Evolutionary conservation across 2,329 filamentous ascomycete genomes (phyloP), one percentile per base, ranked within the genome.

Genomic region (Ceratocystis harringtonii): DNA sequence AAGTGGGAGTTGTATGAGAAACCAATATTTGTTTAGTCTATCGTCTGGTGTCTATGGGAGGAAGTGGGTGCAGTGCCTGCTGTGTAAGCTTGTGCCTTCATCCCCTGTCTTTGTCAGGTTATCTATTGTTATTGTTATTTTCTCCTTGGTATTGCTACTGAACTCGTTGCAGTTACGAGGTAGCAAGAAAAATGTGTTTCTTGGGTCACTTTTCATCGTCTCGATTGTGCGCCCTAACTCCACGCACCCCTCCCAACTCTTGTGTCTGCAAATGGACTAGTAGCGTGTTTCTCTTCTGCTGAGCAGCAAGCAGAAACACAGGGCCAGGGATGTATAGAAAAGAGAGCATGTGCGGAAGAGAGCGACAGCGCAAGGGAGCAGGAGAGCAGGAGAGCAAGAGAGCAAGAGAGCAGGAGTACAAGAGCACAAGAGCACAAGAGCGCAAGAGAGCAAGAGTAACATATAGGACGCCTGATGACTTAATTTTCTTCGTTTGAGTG

Each of bases 1-100:
- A 58, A 58, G 55, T 58, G 55, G 25, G n/a, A 8, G 3, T n/a
- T 32, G 55, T 58, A 58, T 58, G 55, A 58, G 55, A 58, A 58
- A 4, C 12, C 55, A 58, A 58, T 58, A 58, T 58, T 58, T 32
- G 55, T 30, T 8, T 58, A 17, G 55, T n/a, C 55, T 19, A 36
- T 58, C 15, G 30, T 58, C 28, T 36, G 30, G 55, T 58, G 12
- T 58, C 22, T 19, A 25, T 19, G 28, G 28, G 7, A 55, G 50
- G 25, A 15, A 25, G 30, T 28, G 28, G 32, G 25, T 17, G 52
- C 19, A 52, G 48, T 8, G 55, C 17, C 55, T 58, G 55, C 28
- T 0, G 28, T 30, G 22, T 57, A 28, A 17, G 28, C n/a, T 10
- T 50, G 48, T 50, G 17, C 3, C 36, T 41, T 41, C 36, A 10